Evolutionary conservation across 2,329 filamentous ascomycete genomes (phyloP).

Genomic region (Colletotrichum sansevieriae): DNA sequence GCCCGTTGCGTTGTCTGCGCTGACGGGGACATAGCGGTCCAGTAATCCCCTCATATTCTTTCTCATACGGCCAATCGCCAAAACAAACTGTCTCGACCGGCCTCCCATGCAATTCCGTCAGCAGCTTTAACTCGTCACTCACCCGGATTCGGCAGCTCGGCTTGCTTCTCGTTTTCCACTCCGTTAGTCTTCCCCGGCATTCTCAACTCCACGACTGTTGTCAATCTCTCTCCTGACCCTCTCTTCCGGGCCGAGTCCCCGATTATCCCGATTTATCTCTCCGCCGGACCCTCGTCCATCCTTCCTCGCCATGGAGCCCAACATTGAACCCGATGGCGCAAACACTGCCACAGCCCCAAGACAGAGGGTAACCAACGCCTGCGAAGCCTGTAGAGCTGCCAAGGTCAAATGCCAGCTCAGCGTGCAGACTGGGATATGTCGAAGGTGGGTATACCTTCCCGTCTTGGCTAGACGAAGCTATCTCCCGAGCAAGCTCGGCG

Average conservation of each 20-base stretch:
- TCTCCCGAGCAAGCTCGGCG: slow-evolving; percentile 29
- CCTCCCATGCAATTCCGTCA: not conserved
- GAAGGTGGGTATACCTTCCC: slow-evolving; percentile 55
- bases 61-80: not conserved
- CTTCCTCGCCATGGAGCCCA: slow-evolving; percentile 20
- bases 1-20: not conserved
- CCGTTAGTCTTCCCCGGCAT: not conserved
- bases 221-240: not conserved
- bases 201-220: not conserved
- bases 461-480: slow-evolving; percentile 2
- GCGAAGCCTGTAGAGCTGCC: slow-evolving; percentile 66
- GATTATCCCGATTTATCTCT: not conserved
- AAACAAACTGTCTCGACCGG: not conserved
- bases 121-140: slow-evolving; percentile 1
- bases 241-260: not conserved
- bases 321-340: slow-evolving; percentile 13
- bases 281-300: not conserved
- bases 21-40: not conserved
- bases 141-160: slow-evolving; percentile 10
- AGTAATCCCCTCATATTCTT: not conserved
- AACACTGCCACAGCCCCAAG: slow-evolving; percentile 11
- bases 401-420: slow-evolving; percentile 67
- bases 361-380: slow-evolving; percentile 55
- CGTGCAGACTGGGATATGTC: slow-evolving; percentile 62
- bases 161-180: slow-evolving; percentile 2